A percentile compares a stretch with the other conserved stretches of the same genome.
These are phyloP conservation scores for Arthrobotrys megalospora DNA, from an alignment of 2,329 filamentous ascomycete species.

Conservation along the genomic window DNA sequence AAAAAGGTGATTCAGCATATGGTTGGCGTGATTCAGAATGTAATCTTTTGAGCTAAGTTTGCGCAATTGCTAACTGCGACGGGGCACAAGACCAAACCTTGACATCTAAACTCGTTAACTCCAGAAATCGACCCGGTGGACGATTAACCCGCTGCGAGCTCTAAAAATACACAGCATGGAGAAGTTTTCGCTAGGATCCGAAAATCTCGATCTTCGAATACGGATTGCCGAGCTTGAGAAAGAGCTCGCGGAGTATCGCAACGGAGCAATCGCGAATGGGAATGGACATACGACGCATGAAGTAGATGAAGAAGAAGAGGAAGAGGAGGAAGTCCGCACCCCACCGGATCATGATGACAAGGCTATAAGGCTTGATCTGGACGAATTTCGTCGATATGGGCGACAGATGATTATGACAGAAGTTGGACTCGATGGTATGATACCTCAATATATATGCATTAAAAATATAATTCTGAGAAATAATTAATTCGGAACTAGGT, in stretches of 20 bases:
- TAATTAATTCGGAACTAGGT: conserved; percentile 70
- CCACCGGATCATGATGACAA: conserved; percentile 61
- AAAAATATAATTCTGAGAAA: neutral
- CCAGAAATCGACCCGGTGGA: neutral
- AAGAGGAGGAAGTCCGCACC: conserved; percentile 16
- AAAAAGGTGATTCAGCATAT: conserved; percentile 26
- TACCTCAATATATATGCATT: conserved; percentile 49
- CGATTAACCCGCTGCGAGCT: neutral
- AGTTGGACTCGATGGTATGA: conserved; percentile 79
- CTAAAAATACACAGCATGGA: conserved; percentile 42
- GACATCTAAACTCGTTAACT: conserved; percentile 13
- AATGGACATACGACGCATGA: conserved; percentile 66
- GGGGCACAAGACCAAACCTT: conserved; percentile 8
- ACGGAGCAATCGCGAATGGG: conserved; percentile 7
- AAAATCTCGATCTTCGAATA: conserved; percentile 67
- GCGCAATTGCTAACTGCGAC: conserved; percentile 23
- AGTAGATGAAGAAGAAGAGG: conserved; percentile 68
- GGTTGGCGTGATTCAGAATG: conserved; percentile 31
- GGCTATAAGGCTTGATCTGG: conserved; percentile 71
- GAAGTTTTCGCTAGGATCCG: conserved; percentile 57
- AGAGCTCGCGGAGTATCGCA: conserved; percentile 68
- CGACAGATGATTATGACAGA: conserved; percentile 90
- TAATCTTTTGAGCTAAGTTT: conserved; percentile 30
- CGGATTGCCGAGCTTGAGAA: conserved; percentile 71
- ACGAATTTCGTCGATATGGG: conserved; percentile 89